Conservation (phyloP, 371 early-diverging fungal species). For the Syncephalastrum monosporum region DNA sequence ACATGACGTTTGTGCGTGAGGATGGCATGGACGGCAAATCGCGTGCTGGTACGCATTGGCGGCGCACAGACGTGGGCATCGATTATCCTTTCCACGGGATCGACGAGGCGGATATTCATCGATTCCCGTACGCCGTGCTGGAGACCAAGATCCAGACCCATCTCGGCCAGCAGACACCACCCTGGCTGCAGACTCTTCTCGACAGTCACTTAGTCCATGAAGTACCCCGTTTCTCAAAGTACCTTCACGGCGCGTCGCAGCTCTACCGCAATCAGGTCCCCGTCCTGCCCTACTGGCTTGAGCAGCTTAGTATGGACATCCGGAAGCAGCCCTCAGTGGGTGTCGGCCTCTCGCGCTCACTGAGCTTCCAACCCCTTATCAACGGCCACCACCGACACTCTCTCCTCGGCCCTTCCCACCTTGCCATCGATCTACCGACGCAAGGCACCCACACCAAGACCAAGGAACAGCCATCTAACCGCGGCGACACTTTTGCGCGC, state of each 20-base stretch:
- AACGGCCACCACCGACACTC: conserved; percentile 39
- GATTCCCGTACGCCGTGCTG: conserved; percentile 97
- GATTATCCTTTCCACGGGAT: conserved; percentile 90
- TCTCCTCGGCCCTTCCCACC: conserved; percentile 8
- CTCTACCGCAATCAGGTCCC: conserved; percentile 75
- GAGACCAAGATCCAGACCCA: conserved; percentile 97
- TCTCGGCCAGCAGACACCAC: conserved; percentile 85
- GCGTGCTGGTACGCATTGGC: conserved; percentile 66
- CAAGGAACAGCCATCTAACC: not conserved
- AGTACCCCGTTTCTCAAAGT: conserved; percentile 98
- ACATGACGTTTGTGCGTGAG: conserved; percentile 97
- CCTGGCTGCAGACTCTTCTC: conserved; percentile 91
- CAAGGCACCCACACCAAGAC: not conserved
- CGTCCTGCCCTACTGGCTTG: conserved; percentile 95
- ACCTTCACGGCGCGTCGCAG: conserved; percentile 94
- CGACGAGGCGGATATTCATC: conserved; percentile 73
- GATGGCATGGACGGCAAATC: conserved; percentile 68
- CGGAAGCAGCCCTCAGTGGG: conserved; percentile 59
- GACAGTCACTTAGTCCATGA: conserved; percentile 90
- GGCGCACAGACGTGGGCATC: conserved; percentile 87
- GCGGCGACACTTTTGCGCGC: conserved; percentile 9
- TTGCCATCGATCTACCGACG: not conserved
- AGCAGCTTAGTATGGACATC: conserved; percentile 91
- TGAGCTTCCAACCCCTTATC: conserved; percentile 44
- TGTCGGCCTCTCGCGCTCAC: conserved; percentile 47